These are phyloP conservation scores for Sporothrix schenckii DNA, from an alignment of 2,329 filamentous ascomycete species.

Conservation along the genomic window DNA sequence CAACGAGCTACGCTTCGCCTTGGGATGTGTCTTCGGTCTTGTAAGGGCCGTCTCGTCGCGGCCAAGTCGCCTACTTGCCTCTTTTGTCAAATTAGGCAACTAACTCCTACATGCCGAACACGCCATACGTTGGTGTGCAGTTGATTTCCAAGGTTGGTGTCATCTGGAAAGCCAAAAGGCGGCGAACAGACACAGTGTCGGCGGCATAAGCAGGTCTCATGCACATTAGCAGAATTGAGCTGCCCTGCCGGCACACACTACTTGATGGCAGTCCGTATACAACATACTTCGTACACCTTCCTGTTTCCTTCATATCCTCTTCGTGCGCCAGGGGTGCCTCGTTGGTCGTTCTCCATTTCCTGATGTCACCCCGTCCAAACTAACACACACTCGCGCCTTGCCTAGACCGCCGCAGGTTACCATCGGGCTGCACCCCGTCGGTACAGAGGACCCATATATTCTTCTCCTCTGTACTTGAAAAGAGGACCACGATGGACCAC, in stretches of 20 bases:
- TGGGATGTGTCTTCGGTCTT: constrained; percentile 1
- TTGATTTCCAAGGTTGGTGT: background rate
- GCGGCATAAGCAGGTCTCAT: constrained; percentile 13
- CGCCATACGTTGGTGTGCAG: background rate
- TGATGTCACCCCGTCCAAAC: background rate
- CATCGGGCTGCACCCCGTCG: constrained; percentile 7
- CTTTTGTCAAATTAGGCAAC: background rate
- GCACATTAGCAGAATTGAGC: constrained; percentile 18
- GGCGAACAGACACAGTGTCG: background rate
- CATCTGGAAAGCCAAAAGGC: background rate
- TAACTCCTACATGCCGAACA: background rate
- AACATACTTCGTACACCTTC: no score
- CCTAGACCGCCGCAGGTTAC: constrained; percentile 15
- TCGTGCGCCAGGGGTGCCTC: constrained; percentile 3
- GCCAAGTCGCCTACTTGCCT: constrained; percentile 19
- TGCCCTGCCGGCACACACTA: no score
- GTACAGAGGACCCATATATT: constrained; percentile 17
- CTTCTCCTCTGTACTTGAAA: background rate
- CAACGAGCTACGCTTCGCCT: background rate
- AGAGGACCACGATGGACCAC: background rate
- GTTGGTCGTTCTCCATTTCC: background rate
- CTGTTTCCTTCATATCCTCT: constrained; percentile 3
- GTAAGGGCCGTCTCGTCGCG: background rate
- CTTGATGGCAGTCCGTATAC: background rate
- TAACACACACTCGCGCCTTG: constrained; percentile 5